Evolutionary conservation across 768 basidiomycete genomes (phyloP), one percentile per base, ranked within the genome.

Genomic region (Pulveroboletus sp.): DNA sequence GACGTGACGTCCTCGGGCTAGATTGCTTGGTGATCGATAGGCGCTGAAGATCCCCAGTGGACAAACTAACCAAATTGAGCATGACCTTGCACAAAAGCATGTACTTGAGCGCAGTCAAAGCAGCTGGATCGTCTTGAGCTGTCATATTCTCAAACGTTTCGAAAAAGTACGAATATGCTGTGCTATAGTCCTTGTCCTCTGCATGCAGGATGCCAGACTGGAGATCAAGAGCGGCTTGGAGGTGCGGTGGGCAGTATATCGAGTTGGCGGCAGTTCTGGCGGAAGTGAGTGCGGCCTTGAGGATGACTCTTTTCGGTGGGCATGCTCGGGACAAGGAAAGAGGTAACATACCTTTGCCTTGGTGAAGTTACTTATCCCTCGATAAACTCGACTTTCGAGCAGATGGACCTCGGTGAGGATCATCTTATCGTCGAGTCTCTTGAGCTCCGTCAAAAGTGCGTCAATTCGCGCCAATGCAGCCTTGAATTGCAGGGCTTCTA

Each of bases 81-180:
- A 99, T 99, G 65, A 99, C 86, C 67, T 99, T 98, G 70, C 96
- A 99, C 39, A 97, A 69, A 14, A 97, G 76, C 95, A 98, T 96
- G 69, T 99, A 98, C 70, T 99, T 98, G 57, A 99, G 74, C 5
- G 93, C 93, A 2, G 79, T 81, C 17, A 96, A 74, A 1, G 93
- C 92, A 33, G 69, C 61, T 0, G 82, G 79, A 56, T 91, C 85
- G 17, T 86, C 93, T 50, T 92, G 86, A 2, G 82, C 67, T 37
- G 82, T 81, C 57, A 93, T 74, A 45, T 85, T 93, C 70, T 99
- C 96, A 56, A 98, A 97, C 3, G 93, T 85, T 70, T 98, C 95
- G 59, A 90, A 93, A 71, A 97, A 98, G 72, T 98, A 99, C 0
- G 90, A 93, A 69, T 96, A 96, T 18, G 85, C 95, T 0, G 95